phyloP scores from a whole-genome alignment of 2,329 filamentous ascomycete genomes.

The Dothideomycetes sp. region DNA sequence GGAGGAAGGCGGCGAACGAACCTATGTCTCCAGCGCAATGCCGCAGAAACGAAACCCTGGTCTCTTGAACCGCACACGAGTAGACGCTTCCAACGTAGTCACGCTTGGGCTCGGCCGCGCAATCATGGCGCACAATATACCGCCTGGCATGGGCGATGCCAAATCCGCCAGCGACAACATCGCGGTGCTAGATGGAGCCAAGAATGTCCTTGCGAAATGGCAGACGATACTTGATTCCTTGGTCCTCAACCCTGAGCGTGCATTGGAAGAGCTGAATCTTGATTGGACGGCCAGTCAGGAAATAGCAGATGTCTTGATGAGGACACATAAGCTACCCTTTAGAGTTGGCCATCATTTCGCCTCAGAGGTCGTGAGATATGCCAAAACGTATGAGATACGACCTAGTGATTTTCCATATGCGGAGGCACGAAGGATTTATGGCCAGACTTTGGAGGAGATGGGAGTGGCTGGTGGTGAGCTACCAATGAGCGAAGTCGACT shows the following conservation, averaged over 20 bases:
- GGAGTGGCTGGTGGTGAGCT: not conserved
- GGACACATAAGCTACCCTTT: not conserved
- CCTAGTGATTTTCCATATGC: not conserved
- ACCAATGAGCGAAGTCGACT: not conserved
- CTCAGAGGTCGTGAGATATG: not conserved
- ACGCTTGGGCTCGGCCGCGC: not conserved
- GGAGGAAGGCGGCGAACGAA: not conserved
- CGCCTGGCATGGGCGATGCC: not conserved
- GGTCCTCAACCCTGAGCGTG: not conserved
- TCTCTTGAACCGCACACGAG: not conserved
- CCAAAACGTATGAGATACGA: not conserved
- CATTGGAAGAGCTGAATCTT: slow-evolving; percentile 1
- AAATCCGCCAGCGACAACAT: not conserved
- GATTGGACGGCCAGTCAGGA: slow-evolving; percentile 1
- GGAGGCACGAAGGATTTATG: not conserved
- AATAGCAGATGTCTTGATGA: not conserved
- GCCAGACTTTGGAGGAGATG: not conserved
- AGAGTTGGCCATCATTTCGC: not conserved
- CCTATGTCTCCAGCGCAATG: not conserved
- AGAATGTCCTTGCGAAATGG: not conserved
- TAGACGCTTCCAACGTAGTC: not conserved
- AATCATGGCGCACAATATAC: not conserved
- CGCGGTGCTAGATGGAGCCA: not conserved
- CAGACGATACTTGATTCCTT: not conserved
- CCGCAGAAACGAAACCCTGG: not conserved